Percentiles rank a stretch among this genome's conserved stretches.
These are phyloP conservation scores for Chaetothyriales sp. DNA, from an alignment of 2,329 filamentous ascomycete genomes.

Conservation along the genomic window DNA sequence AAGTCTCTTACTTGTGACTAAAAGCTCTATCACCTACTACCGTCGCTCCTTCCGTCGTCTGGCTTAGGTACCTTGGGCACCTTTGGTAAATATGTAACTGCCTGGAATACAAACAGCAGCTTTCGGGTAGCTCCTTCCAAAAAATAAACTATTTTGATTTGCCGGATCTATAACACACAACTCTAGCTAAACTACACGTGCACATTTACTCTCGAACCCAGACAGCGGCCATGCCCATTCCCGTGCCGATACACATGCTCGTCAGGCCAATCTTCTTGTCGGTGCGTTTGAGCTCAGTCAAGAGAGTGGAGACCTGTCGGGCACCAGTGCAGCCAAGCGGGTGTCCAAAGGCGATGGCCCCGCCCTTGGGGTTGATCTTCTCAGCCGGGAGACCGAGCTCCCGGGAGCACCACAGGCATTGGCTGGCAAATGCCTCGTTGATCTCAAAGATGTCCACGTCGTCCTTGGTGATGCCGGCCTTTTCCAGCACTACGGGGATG, in stretches of 20 bases:
- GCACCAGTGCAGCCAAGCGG: slow-evolving; percentile 89
- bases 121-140: background rate
- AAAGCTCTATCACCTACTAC: too few relatives aligned
- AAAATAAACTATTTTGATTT: background rate
- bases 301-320: slow-evolving; percentile 77
- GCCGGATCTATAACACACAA: background rate
- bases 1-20: too few relatives aligned
- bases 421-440: slow-evolving; percentile 95
- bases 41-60: too few relatives aligned
- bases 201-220: slow-evolving; percentile 72
- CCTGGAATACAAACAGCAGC: too few relatives aligned
- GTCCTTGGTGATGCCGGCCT: slow-evolving; percentile 70
- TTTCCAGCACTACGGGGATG: slow-evolving; percentile 79
- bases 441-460: slow-evolving; percentile 98
- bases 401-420: slow-evolving; percentile 86
- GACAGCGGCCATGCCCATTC: slow-evolving; percentile 94
- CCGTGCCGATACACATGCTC: slow-evolving; percentile 92
- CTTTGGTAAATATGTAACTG: too few relatives aligned
- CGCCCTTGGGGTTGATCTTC: slow-evolving; percentile 96
- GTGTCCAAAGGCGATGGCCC: slow-evolving; percentile 90
- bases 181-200: background rate
- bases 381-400: slow-evolving; percentile 66
- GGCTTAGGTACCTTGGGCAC: too few relatives aligned
- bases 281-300: slow-evolving; percentile 77
- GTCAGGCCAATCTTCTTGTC: slow-evolving; percentile 78